Evolutionary conservation across 306 rosid genomes (phyloP), one percentile per base, ranked within the genome.

Genomic region (Quercus ilex): DNA sequence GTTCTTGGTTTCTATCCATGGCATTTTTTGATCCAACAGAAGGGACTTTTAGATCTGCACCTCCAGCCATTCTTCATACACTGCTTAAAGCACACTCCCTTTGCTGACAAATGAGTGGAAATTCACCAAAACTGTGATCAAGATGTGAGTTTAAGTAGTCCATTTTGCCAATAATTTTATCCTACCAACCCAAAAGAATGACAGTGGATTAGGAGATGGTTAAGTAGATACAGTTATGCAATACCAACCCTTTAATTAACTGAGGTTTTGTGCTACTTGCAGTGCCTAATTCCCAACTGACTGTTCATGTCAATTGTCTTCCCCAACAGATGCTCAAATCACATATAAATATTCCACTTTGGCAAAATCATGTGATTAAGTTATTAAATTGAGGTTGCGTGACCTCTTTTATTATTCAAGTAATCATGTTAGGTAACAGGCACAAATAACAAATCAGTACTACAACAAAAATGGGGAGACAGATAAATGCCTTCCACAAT

Each of bases 291-390:
- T 84, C 87, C 76, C 33, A 79, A 74, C 92, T 76, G 83, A 87
- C 77, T 84, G 72, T 41, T 71, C 91, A 89, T 87, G 90, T 84
- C 82, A 87, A 87, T 88, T 82, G 87, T 82, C 93, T 87, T 90
- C 84, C 69, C 84, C 73, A 87, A 86, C 89, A 79, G 83, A 77
- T 73, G 79, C 68, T 78, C 57, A 74, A 59, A 79, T 81, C 52
- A 41, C 71, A 71, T 77, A 80, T 38, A 53, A 80, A 81, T 49
- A 85, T 80, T 85, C 67, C 63, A 15, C 82, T 78, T 12, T 35
- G 23, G 49, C 49, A 17, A 31, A 65, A 65, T 30, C 71, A 65
- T 17, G 70, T 28, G 1, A 10, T 28, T 28, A 62, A 62, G 11
- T 26, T 28, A 25, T 65, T 15, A 65, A 31, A 65, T 30, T 9